A percentile compares a stretch with the other conserved stretches of the same genome.
phyloP scores from a whole-genome alignment of 2,329 filamentous ascomycete species.

The Dothideomycetes sp. region DNA sequence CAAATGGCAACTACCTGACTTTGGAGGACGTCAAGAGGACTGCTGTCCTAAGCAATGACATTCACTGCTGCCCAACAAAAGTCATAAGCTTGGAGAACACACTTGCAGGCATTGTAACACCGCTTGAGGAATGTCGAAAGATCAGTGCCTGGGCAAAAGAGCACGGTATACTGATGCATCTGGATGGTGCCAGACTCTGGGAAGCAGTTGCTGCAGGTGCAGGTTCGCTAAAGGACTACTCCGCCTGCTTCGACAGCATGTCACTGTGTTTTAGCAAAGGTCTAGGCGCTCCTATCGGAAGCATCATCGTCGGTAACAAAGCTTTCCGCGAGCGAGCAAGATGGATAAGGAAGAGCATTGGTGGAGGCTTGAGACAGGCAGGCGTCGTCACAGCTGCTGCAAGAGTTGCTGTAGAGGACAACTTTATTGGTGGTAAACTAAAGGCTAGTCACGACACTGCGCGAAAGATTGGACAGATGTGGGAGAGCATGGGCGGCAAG shows the following conservation, averaged over 20 bases:
- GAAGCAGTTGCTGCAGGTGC: slow-evolving; percentile 65
- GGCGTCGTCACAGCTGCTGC: slow-evolving; percentile 69
- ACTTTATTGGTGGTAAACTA: slow-evolving; percentile 59
- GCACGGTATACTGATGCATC: slow-evolving; percentile 58
- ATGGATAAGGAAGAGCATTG: slow-evolving; percentile 72
- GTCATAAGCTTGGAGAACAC: slow-evolving; percentile 84
- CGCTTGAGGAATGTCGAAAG: slow-evolving; percentile 55
- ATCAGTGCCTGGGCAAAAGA: slow-evolving; percentile 58
- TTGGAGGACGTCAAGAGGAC: slow-evolving; percentile 63
- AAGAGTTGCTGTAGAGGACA: slow-evolving; percentile 66
- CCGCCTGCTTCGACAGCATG: slow-evolving; percentile 59
- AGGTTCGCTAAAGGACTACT: slow-evolving; percentile 56
- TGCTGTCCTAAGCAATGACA: slow-evolving; percentile 54
- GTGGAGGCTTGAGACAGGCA: slow-evolving; percentile 65
- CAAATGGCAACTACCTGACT: slow-evolving; percentile 63
- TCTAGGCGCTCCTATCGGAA: slow-evolving; percentile 69
- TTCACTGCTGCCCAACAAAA: slow-evolving; percentile 69
- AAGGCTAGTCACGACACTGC: slow-evolving; percentile 51
- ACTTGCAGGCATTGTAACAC: slow-evolving; percentile 67
- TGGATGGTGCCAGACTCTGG: slow-evolving; percentile 74
- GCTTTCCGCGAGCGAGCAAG: slow-evolving; percentile 54
- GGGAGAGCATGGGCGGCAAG: slow-evolving; percentile 59
- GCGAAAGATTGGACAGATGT: slow-evolving; percentile 50
- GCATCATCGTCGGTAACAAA: slow-evolving; percentile 53
- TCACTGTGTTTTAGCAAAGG: slow-evolving; percentile 76